Base-by-base conservation (phyloP, 768 basidiomycete species). In the Leccinum sublutescens region DNA sequence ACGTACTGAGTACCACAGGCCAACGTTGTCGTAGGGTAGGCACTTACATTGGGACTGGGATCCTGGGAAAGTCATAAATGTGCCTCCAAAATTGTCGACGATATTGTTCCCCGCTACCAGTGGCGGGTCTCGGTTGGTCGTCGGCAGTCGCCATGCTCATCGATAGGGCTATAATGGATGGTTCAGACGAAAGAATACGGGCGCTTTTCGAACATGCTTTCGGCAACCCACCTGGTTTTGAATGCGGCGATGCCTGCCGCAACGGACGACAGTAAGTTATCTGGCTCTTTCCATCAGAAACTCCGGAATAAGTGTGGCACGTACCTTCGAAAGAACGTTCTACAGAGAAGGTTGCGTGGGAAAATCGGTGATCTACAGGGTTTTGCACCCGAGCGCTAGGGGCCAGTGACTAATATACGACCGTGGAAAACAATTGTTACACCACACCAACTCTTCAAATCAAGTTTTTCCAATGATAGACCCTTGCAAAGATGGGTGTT, bases 1-100 rank as follows among this genome's bases (percentile, higher is more conserved):
- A 34, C 3, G 29, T 2, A 29, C 27, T 64, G 23, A 59, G 59
- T 21, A 29, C 25, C 27, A 23, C n/a, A 34, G 2, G 14, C 2
- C 25, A n/a, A 36, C 21, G 51, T 50, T 50, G 49, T 29, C 11
- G 15, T 38, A 19, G 31, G 9, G n/a, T 15, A 34, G n/a, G 10
- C 21, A 59, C 71, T 52, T 27, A 72, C 71, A 33, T 56, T 33
- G 72, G 68, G 3, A 47, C 54, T 5, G 71, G 71, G 43, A 64
- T 60, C 52, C 48, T 65, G 23, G 58, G 54, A 5, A 57, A 54
- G 10, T 61, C 57, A 6, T 29, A 8, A 5, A 29, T 40, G 14
- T 55, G 23, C 25, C 21, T 38, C 17, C 40, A 53, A 25, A 38
- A 23, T 11, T 21, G 57, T 34, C 21, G 50, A 29, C 21, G 43